These are phyloP conservation scores for Rhizophora apiculata DNA, from an alignment of 345 rosid genomes.

Conservation along the genomic window DNA sequence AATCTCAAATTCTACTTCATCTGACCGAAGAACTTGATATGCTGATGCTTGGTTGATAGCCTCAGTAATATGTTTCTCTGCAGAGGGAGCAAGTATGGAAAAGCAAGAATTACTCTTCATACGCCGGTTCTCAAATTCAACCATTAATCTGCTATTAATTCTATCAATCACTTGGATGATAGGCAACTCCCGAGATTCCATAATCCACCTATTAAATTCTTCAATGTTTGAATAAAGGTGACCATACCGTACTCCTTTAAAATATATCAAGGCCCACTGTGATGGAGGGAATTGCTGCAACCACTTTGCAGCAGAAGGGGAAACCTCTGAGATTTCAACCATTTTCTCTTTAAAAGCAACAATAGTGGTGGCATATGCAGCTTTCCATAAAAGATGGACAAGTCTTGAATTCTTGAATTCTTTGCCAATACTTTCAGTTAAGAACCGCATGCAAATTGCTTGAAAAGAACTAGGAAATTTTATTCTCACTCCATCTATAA, in stretches of 20 bases:
- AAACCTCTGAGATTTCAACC: constrained; percentile 44
- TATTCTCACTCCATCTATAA: constrained; percentile 36
- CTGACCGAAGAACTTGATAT: constrained; percentile 47
- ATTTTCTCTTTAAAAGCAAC: constrained; percentile 43
- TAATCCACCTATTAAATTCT: constrained; percentile 48
- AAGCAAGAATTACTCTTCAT: constrained; percentile 36
- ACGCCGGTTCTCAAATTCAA: constrained; percentile 46
- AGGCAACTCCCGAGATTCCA: constrained; percentile 49
- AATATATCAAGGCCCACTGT: constrained; percentile 44
- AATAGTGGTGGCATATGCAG: constrained; percentile 46
- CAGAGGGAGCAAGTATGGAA: constrained; percentile 47
- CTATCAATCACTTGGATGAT: constrained; percentile 48
- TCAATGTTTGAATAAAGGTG: constrained; percentile 49
- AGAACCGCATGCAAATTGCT: constrained; percentile 39
- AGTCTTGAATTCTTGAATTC: constrained; percentile 55
- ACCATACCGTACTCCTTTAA: constrained; percentile 44
- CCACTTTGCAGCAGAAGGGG: constrained; percentile 49
- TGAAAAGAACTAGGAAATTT: constrained; percentile 40
- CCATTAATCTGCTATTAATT: constrained; percentile 37
- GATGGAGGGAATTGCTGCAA: constrained; percentile 45
- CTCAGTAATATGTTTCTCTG: constrained; percentile 41
- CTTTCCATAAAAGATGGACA: constrained; percentile 51
- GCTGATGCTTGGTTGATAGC: constrained; percentile 35
- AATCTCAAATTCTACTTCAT: constrained; percentile 64
- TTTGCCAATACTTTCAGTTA: constrained; percentile 45